Evolutionary conservation across 306 rosid genomes (phyloP).

Genomic region (Quercus suber): DNA sequence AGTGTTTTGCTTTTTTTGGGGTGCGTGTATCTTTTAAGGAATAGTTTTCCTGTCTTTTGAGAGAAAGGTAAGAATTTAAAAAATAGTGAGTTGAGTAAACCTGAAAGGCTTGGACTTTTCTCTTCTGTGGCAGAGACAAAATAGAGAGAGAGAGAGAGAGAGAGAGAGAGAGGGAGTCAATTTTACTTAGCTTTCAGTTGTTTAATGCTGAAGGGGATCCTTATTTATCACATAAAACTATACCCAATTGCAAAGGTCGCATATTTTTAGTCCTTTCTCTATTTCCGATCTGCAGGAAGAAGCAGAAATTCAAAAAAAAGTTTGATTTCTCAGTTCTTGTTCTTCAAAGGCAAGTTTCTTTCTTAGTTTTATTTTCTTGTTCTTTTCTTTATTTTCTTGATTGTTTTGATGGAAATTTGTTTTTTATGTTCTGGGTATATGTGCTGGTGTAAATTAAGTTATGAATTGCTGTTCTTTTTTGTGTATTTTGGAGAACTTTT

Average conservation of each 20-base stretch:
- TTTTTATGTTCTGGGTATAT: conserved; percentile 19
- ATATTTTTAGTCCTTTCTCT: conserved; percentile 14
- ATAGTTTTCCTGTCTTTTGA: background rate
- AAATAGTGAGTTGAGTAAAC: background rate
- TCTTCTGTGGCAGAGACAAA: background rate
- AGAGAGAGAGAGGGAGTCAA: conserved; percentile 22
- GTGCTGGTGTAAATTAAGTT: background rate
- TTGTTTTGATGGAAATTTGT: conserved; percentile 6
- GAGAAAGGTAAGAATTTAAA: background rate
- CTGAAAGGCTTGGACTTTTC: background rate
- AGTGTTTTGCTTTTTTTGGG: background rate
- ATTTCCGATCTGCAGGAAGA: conserved; percentile 24
- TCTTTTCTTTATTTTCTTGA: background rate
- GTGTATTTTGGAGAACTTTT: background rate
- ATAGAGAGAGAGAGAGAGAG: background rate
- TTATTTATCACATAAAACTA: conserved; percentile 38
- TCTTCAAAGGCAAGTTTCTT: conserved; percentile 35
- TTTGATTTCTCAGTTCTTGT: conserved; percentile 15
- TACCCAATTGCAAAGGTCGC: conserved; percentile 6
- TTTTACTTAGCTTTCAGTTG: conserved; percentile 26
- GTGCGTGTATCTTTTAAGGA: background rate
- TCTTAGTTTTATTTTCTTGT: conserved; percentile 12
- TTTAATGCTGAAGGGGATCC: conserved; percentile 34
- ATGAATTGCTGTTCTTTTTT: background rate
- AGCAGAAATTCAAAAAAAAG: background rate